A percentile compares a stretch with the other conserved stretches of the same genome.
Conservation (phyloP, 768 basidiomycete genomes). For the Auricularia sp. region DNA sequence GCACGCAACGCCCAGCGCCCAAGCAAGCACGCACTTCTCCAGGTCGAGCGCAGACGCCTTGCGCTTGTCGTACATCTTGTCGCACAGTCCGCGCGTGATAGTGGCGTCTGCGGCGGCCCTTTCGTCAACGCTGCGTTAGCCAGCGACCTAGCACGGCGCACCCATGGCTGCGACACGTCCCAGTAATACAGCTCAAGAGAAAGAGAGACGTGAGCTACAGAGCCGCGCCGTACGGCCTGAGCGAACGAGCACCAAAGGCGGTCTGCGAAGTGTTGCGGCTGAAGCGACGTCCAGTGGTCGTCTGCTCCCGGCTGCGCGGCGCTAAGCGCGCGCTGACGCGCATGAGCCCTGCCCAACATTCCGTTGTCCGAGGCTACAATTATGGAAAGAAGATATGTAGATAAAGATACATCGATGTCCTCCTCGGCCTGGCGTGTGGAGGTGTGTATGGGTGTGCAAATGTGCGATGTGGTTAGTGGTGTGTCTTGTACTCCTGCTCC, state of each 20-base stretch:
- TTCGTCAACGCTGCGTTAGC: not conserved
- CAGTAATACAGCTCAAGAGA: no score
- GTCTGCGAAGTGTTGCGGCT: no score
- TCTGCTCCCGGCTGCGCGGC: no score
- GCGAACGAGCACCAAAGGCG: no score
- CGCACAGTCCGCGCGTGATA: slow-evolving; percentile 70
- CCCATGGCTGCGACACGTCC: not conserved
- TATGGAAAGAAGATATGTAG: not conserved
- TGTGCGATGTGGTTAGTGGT: not conserved
- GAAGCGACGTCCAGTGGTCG: no score
- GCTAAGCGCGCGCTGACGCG: no score
- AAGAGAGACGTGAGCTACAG: no score
- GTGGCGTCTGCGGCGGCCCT: slow-evolving; percentile 42
- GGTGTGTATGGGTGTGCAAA: not conserved
- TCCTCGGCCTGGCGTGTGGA: no score
- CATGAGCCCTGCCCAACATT: no score
- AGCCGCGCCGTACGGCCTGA: no score
- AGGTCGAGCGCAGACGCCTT: slow-evolving; percentile 92
- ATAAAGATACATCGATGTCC: not conserved
- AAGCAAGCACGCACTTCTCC: slow-evolving; percentile 59
- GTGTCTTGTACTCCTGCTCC: slow-evolving; percentile 1
- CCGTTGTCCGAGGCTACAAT: not conserved
- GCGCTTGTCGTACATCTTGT: slow-evolving; percentile 95
- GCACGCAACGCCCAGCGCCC: slow-evolving; percentile 4
- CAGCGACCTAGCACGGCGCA: not conserved